Conservation (phyloP, 2,329 filamentous ascomycete species). For the Nemania sp. region DNA sequence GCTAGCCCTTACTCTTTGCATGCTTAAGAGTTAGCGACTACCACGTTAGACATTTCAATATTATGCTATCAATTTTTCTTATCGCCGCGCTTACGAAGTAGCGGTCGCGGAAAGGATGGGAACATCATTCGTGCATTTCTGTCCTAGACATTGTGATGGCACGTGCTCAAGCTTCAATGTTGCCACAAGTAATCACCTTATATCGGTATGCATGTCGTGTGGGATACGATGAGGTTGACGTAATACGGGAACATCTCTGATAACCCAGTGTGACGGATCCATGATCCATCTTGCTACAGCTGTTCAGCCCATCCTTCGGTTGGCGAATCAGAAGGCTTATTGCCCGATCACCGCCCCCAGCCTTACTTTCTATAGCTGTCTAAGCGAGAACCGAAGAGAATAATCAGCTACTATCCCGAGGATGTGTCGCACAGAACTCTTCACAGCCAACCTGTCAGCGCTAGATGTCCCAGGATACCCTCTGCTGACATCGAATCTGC, state of each 20-base stretch:
- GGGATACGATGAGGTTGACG: no score
- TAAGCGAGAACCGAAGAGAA: conserved; percentile 7
- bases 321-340: not conserved
- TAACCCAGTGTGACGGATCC: not conserved
- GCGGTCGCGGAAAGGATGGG: not conserved
- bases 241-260: not conserved
- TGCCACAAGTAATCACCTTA: not conserved
- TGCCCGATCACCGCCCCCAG: not conserved
- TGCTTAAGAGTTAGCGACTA: no score
- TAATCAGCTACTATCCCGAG: conserved; percentile 6
- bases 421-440: not conserved
- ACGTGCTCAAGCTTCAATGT: conserved; percentile 1
- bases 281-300: conserved; percentile 1
- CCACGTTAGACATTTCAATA: no score
- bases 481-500: not conserved
- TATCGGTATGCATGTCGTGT: no score
- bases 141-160: conserved; percentile 1
- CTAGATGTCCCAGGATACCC: not conserved
- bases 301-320: not conserved
- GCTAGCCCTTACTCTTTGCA: no score
- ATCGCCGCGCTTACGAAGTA: no score
- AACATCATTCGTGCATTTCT: conserved; percentile 4
- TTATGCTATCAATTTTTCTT: no score
- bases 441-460: not conserved
- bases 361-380: not conserved